Base-by-base conservation (phyloP, 164 flowering plant species). In the Macadamia tetraphylla region DNA sequence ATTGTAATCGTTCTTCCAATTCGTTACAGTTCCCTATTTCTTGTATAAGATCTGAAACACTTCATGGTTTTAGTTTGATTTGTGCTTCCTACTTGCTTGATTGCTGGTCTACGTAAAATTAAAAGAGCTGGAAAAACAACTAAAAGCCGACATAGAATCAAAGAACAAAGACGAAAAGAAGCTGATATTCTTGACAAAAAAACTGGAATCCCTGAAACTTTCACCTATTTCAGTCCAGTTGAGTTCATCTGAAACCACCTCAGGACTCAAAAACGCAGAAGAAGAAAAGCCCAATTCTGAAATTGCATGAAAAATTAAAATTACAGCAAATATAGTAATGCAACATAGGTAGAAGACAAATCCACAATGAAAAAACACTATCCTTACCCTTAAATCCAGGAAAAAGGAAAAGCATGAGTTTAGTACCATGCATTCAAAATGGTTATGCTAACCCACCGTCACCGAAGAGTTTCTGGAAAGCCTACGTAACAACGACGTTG, bases 81-180 rank as follows among this genome's bases (percentile, higher is more conserved):
- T 18, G 29, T 35, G 58, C 51, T 62, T 29, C 32, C 9, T 2
- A 44, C 14, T 35, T 60, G 29, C 44, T 17, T 62, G 15, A 53
- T 4, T 53, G n/a, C 1, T 53, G 57, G 23, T 57, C 1, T 9
- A 49, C 18, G 29, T 65, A 35, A 75, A 90, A 94, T 32, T 90
- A 67, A 70, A 63, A 29, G 88, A 86, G 70, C 75, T 92, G 9
- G 88, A 90, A 75, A 82, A 71, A 13, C 60, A 74, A 74, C 76
- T 92, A 58, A 81, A 56, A 66, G 62, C 65, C 73, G 96, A 90
- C 82, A 79, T 56, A 14, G 80, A 81, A 73, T 64, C 76, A 46
- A 85, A 76, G 79, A 73, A 80, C 66, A 88, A 51, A 70, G 91
- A 89, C 6, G 87, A 90, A 65, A 88, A 81, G 85, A 90, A 73